phyloP scores from a whole-genome alignment of 2,329 filamentous ascomycete genomes.

The Colletotrichum lentis region DNA sequence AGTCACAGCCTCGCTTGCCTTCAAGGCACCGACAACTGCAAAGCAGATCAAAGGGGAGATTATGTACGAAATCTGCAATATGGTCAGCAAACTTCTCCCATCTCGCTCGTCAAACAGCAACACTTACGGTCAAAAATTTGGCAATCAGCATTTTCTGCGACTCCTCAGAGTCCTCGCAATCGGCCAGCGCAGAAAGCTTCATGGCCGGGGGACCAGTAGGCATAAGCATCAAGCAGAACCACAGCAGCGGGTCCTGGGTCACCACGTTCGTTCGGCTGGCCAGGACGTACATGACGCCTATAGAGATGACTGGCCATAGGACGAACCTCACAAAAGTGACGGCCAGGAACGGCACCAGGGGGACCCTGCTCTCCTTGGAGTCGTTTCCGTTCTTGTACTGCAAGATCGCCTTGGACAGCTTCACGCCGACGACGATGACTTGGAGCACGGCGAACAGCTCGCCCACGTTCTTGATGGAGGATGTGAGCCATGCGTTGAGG shows the following conservation, averaged over 20 bases:
- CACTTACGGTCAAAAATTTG: slow-evolving; percentile 53
- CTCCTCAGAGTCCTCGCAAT: slow-evolving; percentile 52
- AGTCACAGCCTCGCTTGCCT: slow-evolving; percentile 18
- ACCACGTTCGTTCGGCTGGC: slow-evolving; percentile 62
- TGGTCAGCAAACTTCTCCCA: neutral
- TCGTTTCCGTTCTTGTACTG: slow-evolving; percentile 45
- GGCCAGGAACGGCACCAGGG: slow-evolving; percentile 56
- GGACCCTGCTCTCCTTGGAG: slow-evolving; percentile 44
- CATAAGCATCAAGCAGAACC: slow-evolving; percentile 66
- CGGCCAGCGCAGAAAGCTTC: slow-evolving; percentile 56
- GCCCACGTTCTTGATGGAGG: slow-evolving; percentile 68
- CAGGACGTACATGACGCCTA: slow-evolving; percentile 63
- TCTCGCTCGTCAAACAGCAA: accelerated
- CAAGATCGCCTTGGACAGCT: slow-evolving; percentile 62
- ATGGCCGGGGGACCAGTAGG: slow-evolving; percentile 57
- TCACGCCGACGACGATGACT: slow-evolving; percentile 72
- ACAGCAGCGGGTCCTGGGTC: slow-evolving; percentile 67
- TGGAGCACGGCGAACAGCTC: slow-evolving; percentile 71
- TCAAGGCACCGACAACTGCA: slow-evolving; percentile 30
- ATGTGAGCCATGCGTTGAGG: slow-evolving; percentile 72
- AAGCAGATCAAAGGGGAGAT: slow-evolving; percentile 33
- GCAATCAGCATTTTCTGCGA: slow-evolving; percentile 54
- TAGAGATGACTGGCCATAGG: slow-evolving; percentile 62
- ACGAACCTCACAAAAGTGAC: slow-evolving; percentile 66
- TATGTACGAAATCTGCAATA: slow-evolving; percentile 28